Conservation (phyloP, 192 early-diverging fungal genomes). For the Coemansia sp. region DNA sequence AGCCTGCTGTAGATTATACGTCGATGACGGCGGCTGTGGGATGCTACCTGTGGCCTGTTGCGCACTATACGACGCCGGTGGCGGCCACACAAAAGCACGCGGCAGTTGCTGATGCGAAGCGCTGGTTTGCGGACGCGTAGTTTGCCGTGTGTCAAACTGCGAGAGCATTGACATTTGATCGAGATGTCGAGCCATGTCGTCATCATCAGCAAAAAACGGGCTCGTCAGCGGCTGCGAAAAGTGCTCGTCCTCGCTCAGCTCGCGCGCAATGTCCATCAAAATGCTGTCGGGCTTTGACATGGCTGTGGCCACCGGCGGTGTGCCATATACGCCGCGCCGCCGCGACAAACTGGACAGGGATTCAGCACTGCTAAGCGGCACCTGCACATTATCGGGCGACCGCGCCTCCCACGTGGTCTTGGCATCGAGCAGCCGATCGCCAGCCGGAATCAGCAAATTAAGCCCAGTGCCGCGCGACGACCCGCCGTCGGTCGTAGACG, state of each 20-base stretch:
- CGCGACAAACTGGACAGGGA: conserved; percentile 24
- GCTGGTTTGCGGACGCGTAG: conserved; percentile 18
- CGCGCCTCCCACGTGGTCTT: conserved; percentile 36
- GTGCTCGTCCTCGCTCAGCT: conserved; percentile 46
- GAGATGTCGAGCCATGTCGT: conserved; percentile 35
- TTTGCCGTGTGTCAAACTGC: conserved; percentile 22
- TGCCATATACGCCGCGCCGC: conserved; percentile 42
- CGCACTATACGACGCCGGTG: background rate
- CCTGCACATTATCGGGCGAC: conserved; percentile 33
- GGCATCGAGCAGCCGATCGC: conserved; percentile 4
- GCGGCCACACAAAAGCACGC: conserved; percentile 3
- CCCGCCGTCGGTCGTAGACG: conserved; percentile 7
- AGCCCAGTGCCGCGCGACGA: conserved; percentile 21
- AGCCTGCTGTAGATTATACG: conserved; percentile 38
- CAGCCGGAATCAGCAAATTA: conserved; percentile 36
- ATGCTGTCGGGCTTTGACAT: conserved; percentile 20
- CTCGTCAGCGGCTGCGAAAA: conserved; percentile 23
- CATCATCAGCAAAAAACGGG: conserved; percentile 39
- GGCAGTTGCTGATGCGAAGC: background rate
- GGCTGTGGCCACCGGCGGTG: conserved; percentile 11
- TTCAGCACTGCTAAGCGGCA: conserved; percentile 22
- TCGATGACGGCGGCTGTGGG: conserved; percentile 28
- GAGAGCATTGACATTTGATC: conserved; percentile 28
- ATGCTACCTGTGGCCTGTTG: conserved; percentile 1
- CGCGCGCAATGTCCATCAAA: conserved; percentile 50